Conservation (phyloP, 2,329 filamentous ascomycete genomes). For the Bipolaris sorokiniana region DNA sequence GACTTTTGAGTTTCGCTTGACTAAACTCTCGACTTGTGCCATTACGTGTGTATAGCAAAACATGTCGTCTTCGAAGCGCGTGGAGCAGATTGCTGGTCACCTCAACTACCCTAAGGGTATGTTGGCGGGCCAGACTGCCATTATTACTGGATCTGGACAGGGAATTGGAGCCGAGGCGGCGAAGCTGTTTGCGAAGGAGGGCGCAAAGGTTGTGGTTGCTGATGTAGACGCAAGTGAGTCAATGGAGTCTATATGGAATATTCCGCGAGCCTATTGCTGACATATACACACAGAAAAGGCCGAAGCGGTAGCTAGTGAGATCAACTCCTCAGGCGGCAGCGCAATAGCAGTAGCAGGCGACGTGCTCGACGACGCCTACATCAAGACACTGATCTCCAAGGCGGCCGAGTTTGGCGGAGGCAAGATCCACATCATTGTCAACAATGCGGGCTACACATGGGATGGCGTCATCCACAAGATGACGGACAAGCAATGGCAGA, state of each 20-base stretch:
- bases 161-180: conserved; percentile 88
- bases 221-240: conserved; percentile 75
- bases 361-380: conserved; percentile 73
- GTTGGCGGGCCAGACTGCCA: conserved; percentile 79
- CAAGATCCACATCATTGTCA: conserved; percentile 90
- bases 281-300: conserved; percentile 65
- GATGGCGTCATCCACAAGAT: conserved; percentile 93
- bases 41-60: neutral
- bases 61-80: conserved; percentile 51
- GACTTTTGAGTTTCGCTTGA: neutral
- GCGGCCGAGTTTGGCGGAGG: conserved; percentile 81
- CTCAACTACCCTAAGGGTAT: conserved; percentile 83
- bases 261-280: conserved; percentile 20
- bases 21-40: neutral
- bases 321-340: conserved; percentile 69
- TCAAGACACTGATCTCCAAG: conserved; percentile 73
- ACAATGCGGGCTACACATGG: conserved; percentile 93
- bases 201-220: conserved; percentile 80
- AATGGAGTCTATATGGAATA: neutral
- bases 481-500: conserved; percentile 90
- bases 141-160: conserved; percentile 85
- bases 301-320: conserved; percentile 68
- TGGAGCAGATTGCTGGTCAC: conserved; percentile 75
- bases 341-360: conserved; percentile 80
- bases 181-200: conserved; percentile 83